Evolutionary conservation across 2,329 filamentous ascomycete genomes (phyloP).

Genomic region (Alternaria metachromatica): DNA sequence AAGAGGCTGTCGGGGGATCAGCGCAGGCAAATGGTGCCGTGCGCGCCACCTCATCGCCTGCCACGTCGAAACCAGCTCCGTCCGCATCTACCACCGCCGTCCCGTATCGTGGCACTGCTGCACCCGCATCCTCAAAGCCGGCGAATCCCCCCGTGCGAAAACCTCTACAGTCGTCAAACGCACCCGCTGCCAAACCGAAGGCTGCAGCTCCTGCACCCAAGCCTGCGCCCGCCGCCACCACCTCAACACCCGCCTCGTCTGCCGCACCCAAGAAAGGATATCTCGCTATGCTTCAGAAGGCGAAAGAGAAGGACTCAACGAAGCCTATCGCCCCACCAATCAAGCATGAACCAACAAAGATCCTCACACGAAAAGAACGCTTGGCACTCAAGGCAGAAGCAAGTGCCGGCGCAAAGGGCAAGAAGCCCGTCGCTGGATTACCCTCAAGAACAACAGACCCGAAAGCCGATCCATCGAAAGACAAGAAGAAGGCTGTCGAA

Average conservation of each 20-base stretch:
- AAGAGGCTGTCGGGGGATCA: constrained; percentile 33
- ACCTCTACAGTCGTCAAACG: constrained; percentile 23
- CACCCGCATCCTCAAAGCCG: constrained; percentile 32
- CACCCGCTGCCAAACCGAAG: constrained; percentile 25
- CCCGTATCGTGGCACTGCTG: constrained; percentile 49
- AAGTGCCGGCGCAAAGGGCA: constrained; percentile 45
- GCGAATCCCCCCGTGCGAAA: constrained; percentile 33
- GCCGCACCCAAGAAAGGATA: constrained; percentile 73
- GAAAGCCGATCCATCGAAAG: constrained; percentile 37
- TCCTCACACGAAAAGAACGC: constrained; percentile 65
- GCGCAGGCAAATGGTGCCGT: constrained; percentile 33
- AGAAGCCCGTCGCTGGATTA: constrained; percentile 33
- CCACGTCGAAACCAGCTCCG: constrained; percentile 30
- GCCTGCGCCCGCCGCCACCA: constrained; percentile 24
- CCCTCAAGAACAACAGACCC: constrained; percentile 20
- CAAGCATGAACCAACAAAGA: constrained; percentile 76
- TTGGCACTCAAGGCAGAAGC: constrained; percentile 54
- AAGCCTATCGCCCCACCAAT: constrained; percentile 67
- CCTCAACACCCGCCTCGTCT: constrained; percentile 31
- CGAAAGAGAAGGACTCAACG: constrained; percentile 63
- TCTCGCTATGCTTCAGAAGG: constrained; percentile 75
- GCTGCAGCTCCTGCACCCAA: constrained; percentile 28
- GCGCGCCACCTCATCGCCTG: constrained; percentile 33
- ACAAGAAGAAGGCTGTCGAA: constrained; percentile 48
- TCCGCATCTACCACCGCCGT: constrained; percentile 30